Evolutionary conservation across 2,329 filamentous ascomycete genomes (phyloP), one percentile per base, ranked within the genome.

Genomic region (Leptographium wingfieldii): DNA sequence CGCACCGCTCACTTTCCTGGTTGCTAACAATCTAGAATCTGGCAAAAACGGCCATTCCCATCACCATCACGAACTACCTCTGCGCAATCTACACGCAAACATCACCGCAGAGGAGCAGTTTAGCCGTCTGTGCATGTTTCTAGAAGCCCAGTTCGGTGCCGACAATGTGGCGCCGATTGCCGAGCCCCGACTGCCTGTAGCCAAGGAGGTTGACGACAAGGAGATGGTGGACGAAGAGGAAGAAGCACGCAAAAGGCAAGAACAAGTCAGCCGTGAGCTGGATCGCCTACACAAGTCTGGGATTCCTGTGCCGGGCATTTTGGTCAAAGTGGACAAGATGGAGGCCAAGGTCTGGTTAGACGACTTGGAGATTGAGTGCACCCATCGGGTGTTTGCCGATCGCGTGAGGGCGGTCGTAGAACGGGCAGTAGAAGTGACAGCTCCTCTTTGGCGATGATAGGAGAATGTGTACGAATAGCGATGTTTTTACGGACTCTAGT

Each of bases 71-170:
- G 62, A 66, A 6, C 70, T 78, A 48, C 73, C 76, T 60, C 71
- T 74, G 29, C 77, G 77, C 55, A 94, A 96, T 69, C 87, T 86
- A 0, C 90, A 95, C 71, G 81, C 86, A 14, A 81, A 87, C 53
- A 73, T 90, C 51, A 81, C 81, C 11, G 79, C 91, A 0, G 79
- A 86, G 53, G 90, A 95, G 66, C 87, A 90, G 49, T 84, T 97
- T 49, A 83, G 87, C 63, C 86, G 92, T 40, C 83, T 99, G 25
- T 87, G 95, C 74, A 89, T 96, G 84, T 96, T 99, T 76, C 85
- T 99, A 16, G 94, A 99, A 76, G 89, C 92, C 3, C 94, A 99
- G 71, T 99, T 99, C 69, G 94, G 94, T 63, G 79, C 83, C 38
- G 86, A 94, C 64, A 86, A 90, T 62, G 85, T 97, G 60, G 78